Evolutionary conservation across 1,284 basidiomycete genomes (phyloP).

Genomic region (Puccinia hordei): DNA sequence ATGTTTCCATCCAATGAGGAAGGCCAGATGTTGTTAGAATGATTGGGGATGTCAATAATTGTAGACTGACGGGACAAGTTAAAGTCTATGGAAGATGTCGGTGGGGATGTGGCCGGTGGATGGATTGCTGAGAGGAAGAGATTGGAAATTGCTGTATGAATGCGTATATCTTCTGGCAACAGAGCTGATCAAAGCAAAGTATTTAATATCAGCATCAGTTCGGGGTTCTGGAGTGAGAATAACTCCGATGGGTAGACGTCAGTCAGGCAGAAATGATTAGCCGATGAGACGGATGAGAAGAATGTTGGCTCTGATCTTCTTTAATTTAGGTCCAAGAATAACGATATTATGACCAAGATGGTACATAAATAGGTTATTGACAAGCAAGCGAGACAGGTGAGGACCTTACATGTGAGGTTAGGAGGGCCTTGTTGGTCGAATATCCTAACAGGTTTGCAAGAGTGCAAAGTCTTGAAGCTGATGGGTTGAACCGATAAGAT

Average conservation of each 20-base stretch:
- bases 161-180: background rate
- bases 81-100: background rate
- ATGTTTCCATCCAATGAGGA: background rate
- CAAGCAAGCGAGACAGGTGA: background rate
- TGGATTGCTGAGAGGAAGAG: background rate
- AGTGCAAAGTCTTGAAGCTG: background rate
- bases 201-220: slow-evolving; percentile 4
- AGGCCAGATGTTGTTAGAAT: slow-evolving; percentile 17
- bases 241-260: background rate
- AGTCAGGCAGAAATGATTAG: background rate
- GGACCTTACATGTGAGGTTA: background rate
- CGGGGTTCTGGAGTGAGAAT: slow-evolving; percentile 27
- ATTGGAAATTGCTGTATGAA: background rate
- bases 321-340: background rate
- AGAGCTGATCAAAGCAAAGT: slow-evolving; percentile 21
- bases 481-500: background rate
- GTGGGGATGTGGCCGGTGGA: background rate
- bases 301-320: slow-evolving; percentile 2
- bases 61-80: background rate
- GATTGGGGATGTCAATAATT: background rate
- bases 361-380: too few species aligned
- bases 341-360: too few species aligned
- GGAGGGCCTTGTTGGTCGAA: background rate
- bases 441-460: too few species aligned
- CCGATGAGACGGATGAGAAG: background rate